phyloP scores from a whole-genome alignment of 2,329 filamentous ascomycete genomes.

The Arachnomyces sp. region DNA sequence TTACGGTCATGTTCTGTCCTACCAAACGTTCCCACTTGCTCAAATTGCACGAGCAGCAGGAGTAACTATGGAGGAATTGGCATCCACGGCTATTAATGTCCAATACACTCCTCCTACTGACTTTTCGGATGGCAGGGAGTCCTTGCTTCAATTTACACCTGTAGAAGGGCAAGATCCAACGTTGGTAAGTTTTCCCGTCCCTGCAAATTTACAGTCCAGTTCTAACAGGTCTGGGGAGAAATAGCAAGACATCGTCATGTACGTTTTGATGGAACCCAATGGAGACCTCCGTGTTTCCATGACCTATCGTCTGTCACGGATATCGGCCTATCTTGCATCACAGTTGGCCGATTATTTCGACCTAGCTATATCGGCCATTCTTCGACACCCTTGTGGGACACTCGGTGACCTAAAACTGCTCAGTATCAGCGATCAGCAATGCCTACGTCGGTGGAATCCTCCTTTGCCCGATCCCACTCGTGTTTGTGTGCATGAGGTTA shows the following conservation, averaged over 20 bases:
- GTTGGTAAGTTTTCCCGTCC: neutral
- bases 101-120: slow-evolving; percentile 1
- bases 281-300: slow-evolving; percentile 2
- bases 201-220: no score
- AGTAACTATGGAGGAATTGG: slow-evolving; percentile 3
- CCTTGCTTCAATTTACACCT: no score
- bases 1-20: slow-evolving; percentile 31
- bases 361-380: no score
- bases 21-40: slow-evolving; percentile 19
- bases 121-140: neutral
- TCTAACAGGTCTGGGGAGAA: no score
- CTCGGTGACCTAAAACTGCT: neutral
- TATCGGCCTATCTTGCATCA: neutral
- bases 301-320: neutral
- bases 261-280: slow-evolving; percentile 1
- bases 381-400: no score
- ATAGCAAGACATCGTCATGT: slow-evolving; percentile 2
- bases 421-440: neutral
- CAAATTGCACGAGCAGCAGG: slow-evolving; percentile 41
- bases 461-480: slow-evolving; percentile 25
- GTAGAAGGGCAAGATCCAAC: neutral
- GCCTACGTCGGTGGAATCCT: slow-evolving; percentile 12
- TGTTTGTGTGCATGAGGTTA: slow-evolving; percentile 27
- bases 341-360: no score
- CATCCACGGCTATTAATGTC: slow-evolving; percentile 6